phyloP scores from a whole-genome alignment of 805 yeast genomes.

The Yarrowia deformans region DNA sequence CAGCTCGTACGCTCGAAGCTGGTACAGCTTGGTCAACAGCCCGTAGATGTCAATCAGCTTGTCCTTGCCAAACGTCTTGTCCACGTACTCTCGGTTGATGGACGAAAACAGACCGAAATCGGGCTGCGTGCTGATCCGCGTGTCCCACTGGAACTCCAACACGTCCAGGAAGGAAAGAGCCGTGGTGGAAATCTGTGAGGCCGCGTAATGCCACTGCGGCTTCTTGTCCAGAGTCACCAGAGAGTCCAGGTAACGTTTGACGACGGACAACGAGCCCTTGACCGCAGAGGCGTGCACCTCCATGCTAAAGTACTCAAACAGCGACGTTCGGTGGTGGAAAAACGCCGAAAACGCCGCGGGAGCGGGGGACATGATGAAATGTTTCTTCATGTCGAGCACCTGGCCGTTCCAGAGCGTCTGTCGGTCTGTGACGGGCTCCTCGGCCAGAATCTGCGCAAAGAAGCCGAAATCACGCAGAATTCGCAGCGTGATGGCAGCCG shows the following conservation, averaged over 20 bases:
- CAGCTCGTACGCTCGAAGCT: constrained; percentile 46
- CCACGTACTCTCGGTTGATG: constrained; percentile 42
- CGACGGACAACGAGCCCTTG: constrained; percentile 59
- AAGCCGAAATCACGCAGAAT: constrained; percentile 62
- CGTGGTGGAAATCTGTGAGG: constrained; percentile 59
- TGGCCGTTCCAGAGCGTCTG: constrained; percentile 63
- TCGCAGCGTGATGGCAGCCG: constrained; percentile 60
- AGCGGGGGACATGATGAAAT: constrained; percentile 53
- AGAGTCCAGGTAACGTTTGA: constrained; percentile 59
- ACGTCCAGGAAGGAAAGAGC: constrained; percentile 74
- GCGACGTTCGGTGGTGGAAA: constrained; percentile 63
- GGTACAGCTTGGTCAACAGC: constrained; percentile 19
- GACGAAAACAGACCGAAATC: constrained; percentile 26
- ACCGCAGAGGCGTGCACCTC: constrained; percentile 69
- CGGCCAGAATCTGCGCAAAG: constrained; percentile 59
- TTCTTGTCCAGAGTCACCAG: constrained; percentile 56
- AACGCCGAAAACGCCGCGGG: constrained; percentile 62
- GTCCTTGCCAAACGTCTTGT: constrained; percentile 38
- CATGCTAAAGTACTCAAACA: constrained; percentile 70
- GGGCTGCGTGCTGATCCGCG: constrained; percentile 11
- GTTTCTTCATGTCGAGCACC: constrained; percentile 52
- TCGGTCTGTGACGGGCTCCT: constrained; percentile 63
- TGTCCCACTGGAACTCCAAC: constrained; percentile 58
- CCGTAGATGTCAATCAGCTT: constrained; percentile 11
- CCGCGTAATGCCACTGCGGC: constrained; percentile 52